phyloP scores from a whole-genome alignment of 2,329 filamentous ascomycete species.

The Hypoxylon sp. region DNA sequence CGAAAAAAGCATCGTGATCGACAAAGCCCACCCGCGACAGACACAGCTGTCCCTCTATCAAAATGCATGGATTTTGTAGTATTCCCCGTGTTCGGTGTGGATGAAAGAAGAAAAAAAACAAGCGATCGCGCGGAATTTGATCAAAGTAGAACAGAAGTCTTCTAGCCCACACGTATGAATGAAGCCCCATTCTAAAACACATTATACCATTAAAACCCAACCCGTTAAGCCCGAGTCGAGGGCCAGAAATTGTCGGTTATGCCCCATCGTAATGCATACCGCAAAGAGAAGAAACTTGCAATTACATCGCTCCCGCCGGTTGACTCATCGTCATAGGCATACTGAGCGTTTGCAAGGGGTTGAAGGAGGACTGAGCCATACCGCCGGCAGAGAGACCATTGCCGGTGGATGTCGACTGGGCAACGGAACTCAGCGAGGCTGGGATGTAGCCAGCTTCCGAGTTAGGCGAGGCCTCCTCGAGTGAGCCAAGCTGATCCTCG shows the following conservation, averaged over 20 bases:
- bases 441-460: constrained; percentile 72
- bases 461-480: constrained; percentile 80
- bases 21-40: not conserved
- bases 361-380: constrained; percentile 55
- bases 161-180: constrained; percentile 33
- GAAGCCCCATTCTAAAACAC: constrained; percentile 27
- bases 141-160: constrained; percentile 22
- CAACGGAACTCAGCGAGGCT: constrained; percentile 58
- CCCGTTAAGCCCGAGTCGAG: constrained; percentile 34
- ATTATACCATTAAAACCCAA: constrained; percentile 38
- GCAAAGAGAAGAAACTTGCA: constrained; percentile 33
- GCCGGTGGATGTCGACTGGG: constrained; percentile 46
- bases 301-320: constrained; percentile 54
- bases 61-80: constrained; percentile 41
- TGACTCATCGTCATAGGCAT: constrained; percentile 72
- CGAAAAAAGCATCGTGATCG: too few relatives aligned
- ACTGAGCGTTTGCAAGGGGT: constrained; percentile 68
- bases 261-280: constrained; percentile 36
- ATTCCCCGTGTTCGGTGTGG: constrained; percentile 42
- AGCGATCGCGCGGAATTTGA: constrained; percentile 30
- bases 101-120: constrained; percentile 26
- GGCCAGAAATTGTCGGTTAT: constrained; percentile 35
- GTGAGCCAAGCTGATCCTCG: constrained; percentile 82
- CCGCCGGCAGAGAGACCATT: constrained; percentile 43
- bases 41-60: constrained; percentile 37